Base-by-base conservation (phyloP, 2,329 filamentous ascomycete genomes). In the Penicillium psychrosexuale region DNA sequence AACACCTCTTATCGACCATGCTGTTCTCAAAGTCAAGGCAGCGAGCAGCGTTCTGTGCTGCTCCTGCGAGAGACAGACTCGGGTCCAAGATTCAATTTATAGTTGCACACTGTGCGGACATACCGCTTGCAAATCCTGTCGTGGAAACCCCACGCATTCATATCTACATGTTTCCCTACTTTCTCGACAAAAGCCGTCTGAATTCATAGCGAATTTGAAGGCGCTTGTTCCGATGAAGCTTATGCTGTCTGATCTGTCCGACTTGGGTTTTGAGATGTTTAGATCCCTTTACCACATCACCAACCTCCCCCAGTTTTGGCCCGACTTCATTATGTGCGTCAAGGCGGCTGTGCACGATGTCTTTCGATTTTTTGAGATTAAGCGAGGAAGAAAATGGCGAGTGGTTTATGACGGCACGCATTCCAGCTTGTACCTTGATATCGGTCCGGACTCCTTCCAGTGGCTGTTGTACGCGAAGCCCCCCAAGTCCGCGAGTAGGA, bases 81-180 rank as follows among this genome's bases (percentile, higher is more conserved):
- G 67, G 0, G 67, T 78, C 2, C 71, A 73, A 4, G 61, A 66
- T 6, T 55, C 61, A 0, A 74, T 86, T 7, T 72, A 78, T 34
- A 60, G 68, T 36, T 87, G 84, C 61, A 62, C 60, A 0, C 66
- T 76, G 5, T 88, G 85, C 59, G 71, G 67, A 0, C 80, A 86
- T 60, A 82, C 80, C 3, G 77, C 79, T 11, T 87, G 84, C 64
- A 63, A 69, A 1, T 65, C 68, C 5, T 87, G 84, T 60, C 78
- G 76, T 2, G 78, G 78, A 2, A 84, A 84, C 38, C 84, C 84
- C 0, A 59, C 61, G 8, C 82, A 84, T 59, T 59, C 66, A 3
- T 84, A 81, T 53, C 13, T 63, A 24, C 52, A 53, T 30, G 63
- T 68, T 47, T 38, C 47, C 12, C 43, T 47, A 12, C 45, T 66